Conservation (phyloP, 208 protist species). For the Leishmania mexicana region DNA sequence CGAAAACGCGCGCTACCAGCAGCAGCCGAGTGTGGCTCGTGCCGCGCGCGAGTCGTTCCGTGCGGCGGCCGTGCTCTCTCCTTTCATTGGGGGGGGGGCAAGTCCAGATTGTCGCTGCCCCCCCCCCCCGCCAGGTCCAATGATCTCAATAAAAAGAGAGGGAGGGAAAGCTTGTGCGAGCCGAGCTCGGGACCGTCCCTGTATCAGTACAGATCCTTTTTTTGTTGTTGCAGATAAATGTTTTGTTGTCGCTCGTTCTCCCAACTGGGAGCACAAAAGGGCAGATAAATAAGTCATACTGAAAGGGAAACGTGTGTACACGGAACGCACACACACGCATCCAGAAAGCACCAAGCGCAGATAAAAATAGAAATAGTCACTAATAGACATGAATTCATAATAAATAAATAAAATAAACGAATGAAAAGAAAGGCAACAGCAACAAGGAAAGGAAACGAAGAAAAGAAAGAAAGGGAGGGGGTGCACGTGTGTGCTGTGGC, state of each 20-base stretch:
- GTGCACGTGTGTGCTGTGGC: neutral
- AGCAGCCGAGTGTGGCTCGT: neutral
- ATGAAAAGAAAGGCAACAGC: neutral
- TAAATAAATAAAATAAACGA: neutral
- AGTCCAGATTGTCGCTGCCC: neutral
- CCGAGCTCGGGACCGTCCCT: neutral
- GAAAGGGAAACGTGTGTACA: neutral
- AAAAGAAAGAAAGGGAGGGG: conserved; percentile 12
- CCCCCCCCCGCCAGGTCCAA: neutral
- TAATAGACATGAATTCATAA: neutral
- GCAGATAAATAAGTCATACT: neutral
- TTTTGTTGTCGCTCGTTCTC: neutral
- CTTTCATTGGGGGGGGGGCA: neutral
- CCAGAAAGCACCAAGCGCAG: neutral
- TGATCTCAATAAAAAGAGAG: neutral
- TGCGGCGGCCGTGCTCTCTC: neutral
- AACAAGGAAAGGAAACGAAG: neutral
- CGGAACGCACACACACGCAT: neutral
- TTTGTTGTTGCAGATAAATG: neutral
- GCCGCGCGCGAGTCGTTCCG: neutral
- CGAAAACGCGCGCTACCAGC: neutral
- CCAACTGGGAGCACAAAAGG: neutral
- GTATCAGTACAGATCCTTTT: neutral
- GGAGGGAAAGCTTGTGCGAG: neutral
- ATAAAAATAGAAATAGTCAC: neutral